phyloP scores from a whole-genome alignment of 2,329 filamentous ascomycete species.

The Alternaria sp. region DNA sequence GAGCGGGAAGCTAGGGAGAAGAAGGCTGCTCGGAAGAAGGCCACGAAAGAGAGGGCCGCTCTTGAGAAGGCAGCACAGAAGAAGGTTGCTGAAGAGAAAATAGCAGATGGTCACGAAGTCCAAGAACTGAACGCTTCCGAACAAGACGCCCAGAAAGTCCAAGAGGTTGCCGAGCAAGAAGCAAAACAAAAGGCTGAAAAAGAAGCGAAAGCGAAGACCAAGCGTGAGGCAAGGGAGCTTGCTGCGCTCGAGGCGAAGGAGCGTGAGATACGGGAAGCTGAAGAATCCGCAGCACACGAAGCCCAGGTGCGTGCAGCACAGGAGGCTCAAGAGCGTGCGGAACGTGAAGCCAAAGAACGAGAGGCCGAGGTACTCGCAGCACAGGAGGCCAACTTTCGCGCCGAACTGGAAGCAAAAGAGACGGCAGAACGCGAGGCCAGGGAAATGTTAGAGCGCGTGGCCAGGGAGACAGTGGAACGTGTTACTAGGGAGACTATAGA shows the following conservation, averaged over 20 bases:
- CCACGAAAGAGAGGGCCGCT: background rate
- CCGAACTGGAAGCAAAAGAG: background rate
- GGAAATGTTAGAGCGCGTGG: background rate
- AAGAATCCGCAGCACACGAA: background rate
- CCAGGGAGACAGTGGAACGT: background rate
- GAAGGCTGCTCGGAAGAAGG: background rate
- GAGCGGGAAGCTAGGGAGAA: background rate
- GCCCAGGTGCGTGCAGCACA: background rate
- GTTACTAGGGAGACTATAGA: background rate
- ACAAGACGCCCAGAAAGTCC: background rate
- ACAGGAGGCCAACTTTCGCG: background rate
- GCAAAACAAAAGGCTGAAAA: background rate
- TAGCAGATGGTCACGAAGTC: background rate
- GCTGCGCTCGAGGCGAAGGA: background rate
- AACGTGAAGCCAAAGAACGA: background rate
- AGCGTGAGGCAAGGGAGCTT: background rate
- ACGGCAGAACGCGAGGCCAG: background rate
- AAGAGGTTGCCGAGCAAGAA: background rate
- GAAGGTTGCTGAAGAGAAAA: background rate
- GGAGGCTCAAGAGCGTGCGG: background rate
- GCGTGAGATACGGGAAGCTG: background rate
- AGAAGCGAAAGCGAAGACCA: background rate
- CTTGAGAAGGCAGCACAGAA: background rate
- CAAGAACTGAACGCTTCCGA: background rate
- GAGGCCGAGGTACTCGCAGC: background rate